These are phyloP conservation scores for Lichtheimia ramosa DNA, from an alignment of 371 early-diverging fungal genomes.

Conservation along the genomic window DNA sequence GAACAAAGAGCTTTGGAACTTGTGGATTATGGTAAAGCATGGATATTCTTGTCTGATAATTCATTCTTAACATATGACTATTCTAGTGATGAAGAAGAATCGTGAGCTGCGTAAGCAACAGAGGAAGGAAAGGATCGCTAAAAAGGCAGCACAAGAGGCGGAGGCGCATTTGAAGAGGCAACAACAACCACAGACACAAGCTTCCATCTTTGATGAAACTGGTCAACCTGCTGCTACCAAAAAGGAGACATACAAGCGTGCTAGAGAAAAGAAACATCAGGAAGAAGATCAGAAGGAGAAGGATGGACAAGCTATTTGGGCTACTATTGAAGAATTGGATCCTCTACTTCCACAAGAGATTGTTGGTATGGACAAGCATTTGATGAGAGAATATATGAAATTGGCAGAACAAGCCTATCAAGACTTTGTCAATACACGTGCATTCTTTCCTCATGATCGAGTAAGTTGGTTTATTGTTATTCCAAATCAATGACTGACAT, in stretches of 20 bases:
- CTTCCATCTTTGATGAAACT: conserved; percentile 34
- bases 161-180: neutral
- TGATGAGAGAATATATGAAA: conserved; percentile 53
- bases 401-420: conserved; percentile 47
- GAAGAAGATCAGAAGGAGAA: conserved; percentile 26
- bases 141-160: neutral
- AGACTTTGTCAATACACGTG: conserved; percentile 50
- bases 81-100: conserved; percentile 34
- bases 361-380: conserved; percentile 17
- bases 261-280: neutral
- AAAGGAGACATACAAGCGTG: conserved; percentile 7
- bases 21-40: conserved; percentile 51
- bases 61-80: neutral
- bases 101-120: conserved; percentile 24
- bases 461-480: conserved; percentile 18
- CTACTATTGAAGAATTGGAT: conserved; percentile 35
- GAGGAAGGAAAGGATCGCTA: conserved; percentile 4
- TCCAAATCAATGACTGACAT: no score
- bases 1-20: conserved; percentile 70
- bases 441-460: conserved; percentile 57
- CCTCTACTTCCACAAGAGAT: conserved; percentile 21
- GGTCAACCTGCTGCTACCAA: neutral
- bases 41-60: no score
- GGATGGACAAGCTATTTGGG: conserved; percentile 16
- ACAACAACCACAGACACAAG: conserved; percentile 11